A percentile compares a stretch with the other conserved stretches of the same genome.
Evolutionary conservation across 2,329 filamentous ascomycete species (phyloP).

Genomic region (Epichloe gansuensis): DNA sequence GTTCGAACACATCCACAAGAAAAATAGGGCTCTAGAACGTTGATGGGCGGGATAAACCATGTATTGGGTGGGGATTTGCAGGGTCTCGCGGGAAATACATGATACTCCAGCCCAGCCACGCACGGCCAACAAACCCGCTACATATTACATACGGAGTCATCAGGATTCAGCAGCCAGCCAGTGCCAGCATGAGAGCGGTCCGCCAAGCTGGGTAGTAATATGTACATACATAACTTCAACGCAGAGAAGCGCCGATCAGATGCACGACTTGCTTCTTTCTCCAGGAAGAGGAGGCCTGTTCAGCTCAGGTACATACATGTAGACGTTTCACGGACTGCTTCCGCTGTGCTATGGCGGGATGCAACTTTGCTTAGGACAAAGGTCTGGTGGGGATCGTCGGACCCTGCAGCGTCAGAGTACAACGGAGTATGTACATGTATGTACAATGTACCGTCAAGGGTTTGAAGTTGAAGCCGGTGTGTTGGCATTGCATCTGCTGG

Average conservation of each 20-base stretch:
- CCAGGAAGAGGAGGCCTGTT: too few species aligned
- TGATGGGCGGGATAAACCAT: neutral
- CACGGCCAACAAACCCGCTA: too few species aligned
- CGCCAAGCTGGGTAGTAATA: too few species aligned
- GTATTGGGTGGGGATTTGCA: neutral
- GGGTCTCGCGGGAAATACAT: neutral
- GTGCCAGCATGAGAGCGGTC: too few species aligned
- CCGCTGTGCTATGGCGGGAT: neutral
- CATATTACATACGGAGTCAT: too few species aligned
- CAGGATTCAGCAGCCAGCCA: too few species aligned
- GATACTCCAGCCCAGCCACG: neutral
- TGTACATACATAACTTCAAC: too few species aligned
- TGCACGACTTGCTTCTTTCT: too few species aligned
- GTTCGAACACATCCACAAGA: neutral
- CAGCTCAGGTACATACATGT: too few species aligned
- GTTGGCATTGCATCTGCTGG: neutral
- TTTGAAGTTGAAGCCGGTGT: neutral
- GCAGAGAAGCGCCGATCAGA: too few species aligned
- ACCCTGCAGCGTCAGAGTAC: neutral
- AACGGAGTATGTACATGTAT: too few species aligned
- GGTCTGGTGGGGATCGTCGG: neutral
- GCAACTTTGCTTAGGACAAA: neutral
- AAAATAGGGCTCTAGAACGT: neutral
- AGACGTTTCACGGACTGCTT: too few species aligned
- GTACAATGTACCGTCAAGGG: neutral